A percentile compares a stretch with the other conserved stretches of the same genome.
These are phyloP conservation scores for Chrysanthemum lavandulifolium DNA, from an alignment of 129 eudicot genomes.

Conservation along the genomic window DNA sequence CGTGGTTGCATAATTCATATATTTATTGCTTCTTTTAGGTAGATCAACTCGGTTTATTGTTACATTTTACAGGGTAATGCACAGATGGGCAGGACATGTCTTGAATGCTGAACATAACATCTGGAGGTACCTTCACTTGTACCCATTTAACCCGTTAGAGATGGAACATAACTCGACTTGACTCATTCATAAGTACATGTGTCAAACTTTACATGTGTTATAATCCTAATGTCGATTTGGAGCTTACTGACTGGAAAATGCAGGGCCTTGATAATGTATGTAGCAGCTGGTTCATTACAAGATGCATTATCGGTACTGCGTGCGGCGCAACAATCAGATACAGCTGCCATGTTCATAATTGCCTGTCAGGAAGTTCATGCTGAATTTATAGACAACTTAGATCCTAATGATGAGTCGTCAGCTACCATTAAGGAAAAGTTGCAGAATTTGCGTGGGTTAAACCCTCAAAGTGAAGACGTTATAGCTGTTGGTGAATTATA, in stretches of 20 bases:
- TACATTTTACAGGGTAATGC: slow-evolving; percentile 75
- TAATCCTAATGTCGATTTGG: neutral
- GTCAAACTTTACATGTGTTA: neutral
- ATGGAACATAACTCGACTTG: neutral
- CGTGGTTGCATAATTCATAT: no score
- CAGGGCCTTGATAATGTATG: slow-evolving; percentile 90
- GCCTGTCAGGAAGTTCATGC: slow-evolving; percentile 75
- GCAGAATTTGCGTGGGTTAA: slow-evolving; percentile 50
- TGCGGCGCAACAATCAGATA: slow-evolving; percentile 86
- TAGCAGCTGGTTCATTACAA: slow-evolving; percentile 85
- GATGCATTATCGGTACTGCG: slow-evolving; percentile 90
- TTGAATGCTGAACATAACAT: slow-evolving; percentile 69
- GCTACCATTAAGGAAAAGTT: slow-evolving; percentile 48
- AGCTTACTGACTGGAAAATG: slow-evolving; percentile 10
- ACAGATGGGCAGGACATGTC: slow-evolving; percentile 95
- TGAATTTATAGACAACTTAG: slow-evolving; percentile 53
- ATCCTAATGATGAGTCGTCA: slow-evolving; percentile 53
- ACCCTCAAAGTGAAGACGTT: slow-evolving; percentile 72
- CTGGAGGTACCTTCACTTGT: slow-evolving; percentile 64
- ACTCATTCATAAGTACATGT: neutral
- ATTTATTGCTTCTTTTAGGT: neutral
- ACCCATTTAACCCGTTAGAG: neutral
- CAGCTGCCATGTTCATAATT: slow-evolving; percentile 87
- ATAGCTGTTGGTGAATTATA: slow-evolving; percentile 71
- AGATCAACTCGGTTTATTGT: neutral